phyloP scores from a whole-genome alignment of 208 protist species.

The Trichomonas vaginalis region DNA sequence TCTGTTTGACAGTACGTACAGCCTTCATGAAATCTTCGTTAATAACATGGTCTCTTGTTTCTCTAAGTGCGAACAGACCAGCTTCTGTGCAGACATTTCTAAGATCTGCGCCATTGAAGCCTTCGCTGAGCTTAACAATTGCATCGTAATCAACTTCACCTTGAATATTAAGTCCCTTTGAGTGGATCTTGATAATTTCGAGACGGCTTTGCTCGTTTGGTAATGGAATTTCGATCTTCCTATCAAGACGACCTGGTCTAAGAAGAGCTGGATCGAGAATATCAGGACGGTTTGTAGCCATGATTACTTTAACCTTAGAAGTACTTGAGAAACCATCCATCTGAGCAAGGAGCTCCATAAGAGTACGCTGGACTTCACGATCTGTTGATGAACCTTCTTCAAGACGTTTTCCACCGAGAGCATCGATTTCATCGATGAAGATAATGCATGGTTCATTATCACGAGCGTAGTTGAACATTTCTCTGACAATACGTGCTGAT shows the following conservation, averaged over 20 bases:
- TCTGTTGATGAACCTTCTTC: conserved; percentile 88
- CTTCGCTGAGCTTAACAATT: conserved; percentile 90
- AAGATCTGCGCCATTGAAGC: conserved; percentile 96
- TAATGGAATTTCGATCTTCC: conserved; percentile 91
- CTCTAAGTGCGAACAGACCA: conserved; percentile 55
- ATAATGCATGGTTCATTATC: conserved; percentile 98
- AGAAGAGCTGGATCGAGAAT: conserved; percentile 83
- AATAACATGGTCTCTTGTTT: conserved; percentile 78
- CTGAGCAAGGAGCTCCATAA: conserved; percentile 97
- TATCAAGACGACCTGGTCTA: conserved; percentile 76
- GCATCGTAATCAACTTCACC: conserved; percentile 82
- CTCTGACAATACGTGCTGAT: conserved; percentile 83
- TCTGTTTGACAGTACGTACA: conserved; percentile 82
- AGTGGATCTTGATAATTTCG: conserved; percentile 92
- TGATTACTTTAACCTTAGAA: conserved; percentile 96
- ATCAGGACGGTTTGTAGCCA: conserved; percentile 90
- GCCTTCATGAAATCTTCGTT: conserved; percentile 98
- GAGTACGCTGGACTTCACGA: conserved; percentile 92
- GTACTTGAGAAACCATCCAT: conserved; percentile 94
- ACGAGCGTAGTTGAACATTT: conserved; percentile 88
- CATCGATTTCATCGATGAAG: conserved; percentile 99
- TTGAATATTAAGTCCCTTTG: conserved; percentile 73
- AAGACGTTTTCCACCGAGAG: conserved; percentile 92
- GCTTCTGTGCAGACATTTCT: conserved; percentile 83
- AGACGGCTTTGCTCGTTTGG: conserved; percentile 77